Evolutionary conservation across 2,329 filamentous ascomycete species (phyloP), one percentile per base, ranked within the genome.

Genomic region (Colletotrichum sp.): DNA sequence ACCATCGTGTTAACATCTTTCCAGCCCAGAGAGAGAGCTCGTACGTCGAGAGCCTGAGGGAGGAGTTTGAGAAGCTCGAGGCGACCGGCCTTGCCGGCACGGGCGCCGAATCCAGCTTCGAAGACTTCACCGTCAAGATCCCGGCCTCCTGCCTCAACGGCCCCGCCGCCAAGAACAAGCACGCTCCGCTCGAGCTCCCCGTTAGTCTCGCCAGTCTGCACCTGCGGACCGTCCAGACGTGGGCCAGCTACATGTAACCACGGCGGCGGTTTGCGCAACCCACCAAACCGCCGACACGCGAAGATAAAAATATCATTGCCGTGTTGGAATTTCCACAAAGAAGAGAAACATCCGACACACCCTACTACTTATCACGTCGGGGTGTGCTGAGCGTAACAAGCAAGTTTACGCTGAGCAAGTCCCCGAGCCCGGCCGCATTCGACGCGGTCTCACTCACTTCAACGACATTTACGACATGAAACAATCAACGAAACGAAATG

Each of bases 211-310:
- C 74, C 28, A 74, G 74, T 52, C 70, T 76, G 64, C 74, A 74
- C 8, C 65, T 76, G 65, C 74, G 67, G 44, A 76, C 72, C 49
- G 66, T 76, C 59, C 70, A 72, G 30, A 76, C 74, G 13, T 70
- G 68, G 68, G 68, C 68, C 6, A 70, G 68, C 57, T 70, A 70
- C 74, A 76, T 74, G 55, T 76, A 69, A 74, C 74, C 64, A 36
- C 18, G 74, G 52, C 39, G 74, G 74, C 74, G 70, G 74, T 76
- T 76, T 76, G 64, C 13, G 26, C n/a, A 34, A 28, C 2, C 24
- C 21, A 13, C 8, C 59, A 76, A 76, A 76, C 71, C 70, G 74
- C 74, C 74, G 74, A 52, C 74, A 76, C 74, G 74, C 73, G 65
- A 69, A 65, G 28, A 60, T 57, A 4, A 26, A 2, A 5, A 3